Conservation (phyloP, 2,329 filamentous ascomycete genomes). For the Colletotrichum costaricense region DNA sequence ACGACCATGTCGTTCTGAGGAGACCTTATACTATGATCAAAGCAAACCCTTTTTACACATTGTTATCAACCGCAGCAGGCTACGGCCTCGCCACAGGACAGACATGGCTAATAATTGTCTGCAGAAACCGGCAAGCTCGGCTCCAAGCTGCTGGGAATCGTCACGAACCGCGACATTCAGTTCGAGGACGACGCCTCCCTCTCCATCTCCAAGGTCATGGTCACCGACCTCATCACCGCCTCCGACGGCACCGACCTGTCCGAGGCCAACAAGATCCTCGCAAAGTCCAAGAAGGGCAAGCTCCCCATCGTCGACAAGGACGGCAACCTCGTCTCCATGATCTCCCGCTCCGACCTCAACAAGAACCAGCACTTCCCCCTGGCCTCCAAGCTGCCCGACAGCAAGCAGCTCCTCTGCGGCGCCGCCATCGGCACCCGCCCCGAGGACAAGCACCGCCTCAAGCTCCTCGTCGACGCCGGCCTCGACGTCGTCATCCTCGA, state of each 20-base stretch:
- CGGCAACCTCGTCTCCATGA: constrained; percentile 89
- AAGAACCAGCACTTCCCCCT: constrained; percentile 98
- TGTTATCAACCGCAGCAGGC: constrained; percentile 3
- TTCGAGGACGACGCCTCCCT: constrained; percentile 83
- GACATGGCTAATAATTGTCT: constrained; percentile 49
- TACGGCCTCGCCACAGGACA: no score
- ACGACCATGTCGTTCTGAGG: constrained; percentile 83
- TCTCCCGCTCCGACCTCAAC: constrained; percentile 94
- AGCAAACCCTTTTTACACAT: background rate
- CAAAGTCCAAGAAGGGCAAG: constrained; percentile 98
- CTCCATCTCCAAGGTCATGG: constrained; percentile 91
- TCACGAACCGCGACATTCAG: constrained; percentile 97
- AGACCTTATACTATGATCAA: constrained; percentile 56
- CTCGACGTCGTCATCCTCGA: constrained; percentile 96
- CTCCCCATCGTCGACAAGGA: constrained; percentile 88
- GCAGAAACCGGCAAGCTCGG: constrained; percentile 91
- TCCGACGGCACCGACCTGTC: constrained; percentile 82
- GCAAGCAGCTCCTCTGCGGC: constrained; percentile 96
- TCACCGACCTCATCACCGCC: constrained; percentile 92
- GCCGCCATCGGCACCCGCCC: constrained; percentile 95
- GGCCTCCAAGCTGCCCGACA: constrained; percentile 94
- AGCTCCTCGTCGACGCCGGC: constrained; percentile 91
- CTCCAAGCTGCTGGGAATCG: constrained; percentile 96
- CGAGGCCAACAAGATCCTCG: constrained; percentile 93
- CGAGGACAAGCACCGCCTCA: constrained; percentile 88